These are phyloP conservation scores for Dipteronia sinensis DNA, from an alignment of 345 rosid genomes.

Conservation along the genomic window DNA sequence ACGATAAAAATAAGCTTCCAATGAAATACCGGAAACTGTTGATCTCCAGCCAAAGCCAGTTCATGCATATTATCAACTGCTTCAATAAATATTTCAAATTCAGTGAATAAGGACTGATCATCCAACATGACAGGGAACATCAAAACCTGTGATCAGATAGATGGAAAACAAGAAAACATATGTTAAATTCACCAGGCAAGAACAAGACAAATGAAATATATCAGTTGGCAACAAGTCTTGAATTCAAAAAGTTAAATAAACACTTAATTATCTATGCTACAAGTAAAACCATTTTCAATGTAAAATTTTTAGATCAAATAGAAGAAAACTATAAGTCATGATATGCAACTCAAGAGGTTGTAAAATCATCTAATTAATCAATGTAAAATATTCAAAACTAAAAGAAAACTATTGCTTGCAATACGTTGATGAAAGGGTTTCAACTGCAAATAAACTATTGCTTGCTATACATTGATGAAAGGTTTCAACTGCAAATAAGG, in stretches of 20 bases:
- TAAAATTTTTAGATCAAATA: neutral
- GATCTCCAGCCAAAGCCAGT: conserved; percentile 84
- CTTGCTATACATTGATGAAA: neutral
- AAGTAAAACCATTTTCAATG: neutral
- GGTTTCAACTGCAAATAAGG: neutral
- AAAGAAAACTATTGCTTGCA: neutral
- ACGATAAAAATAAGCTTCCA: neutral
- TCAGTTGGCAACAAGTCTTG: neutral
- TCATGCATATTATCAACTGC: conserved; percentile 90
- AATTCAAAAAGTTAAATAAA: neutral
- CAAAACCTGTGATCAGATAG: conserved; percentile 63
- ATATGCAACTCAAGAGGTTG: neutral
- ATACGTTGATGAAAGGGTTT: neutral
- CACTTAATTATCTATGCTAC: neutral
- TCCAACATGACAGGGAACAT: conserved; percentile 90
- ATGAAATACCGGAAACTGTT: conserved; percentile 82
- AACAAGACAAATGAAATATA: conserved; percentile 15
- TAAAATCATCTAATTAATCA: neutral
- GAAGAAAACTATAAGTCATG: neutral
- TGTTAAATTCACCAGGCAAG: conserved; percentile 8
- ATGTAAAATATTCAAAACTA: neutral
- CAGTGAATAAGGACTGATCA: conserved; percentile 68
- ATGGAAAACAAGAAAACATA: conserved; percentile 15
- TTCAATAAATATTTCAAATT: conserved; percentile 86
- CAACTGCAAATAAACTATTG: neutral